These are phyloP conservation scores for Leccinum pellstonianum DNA, from an alignment of 768 basidiomycete species.

Conservation along the genomic window DNA sequence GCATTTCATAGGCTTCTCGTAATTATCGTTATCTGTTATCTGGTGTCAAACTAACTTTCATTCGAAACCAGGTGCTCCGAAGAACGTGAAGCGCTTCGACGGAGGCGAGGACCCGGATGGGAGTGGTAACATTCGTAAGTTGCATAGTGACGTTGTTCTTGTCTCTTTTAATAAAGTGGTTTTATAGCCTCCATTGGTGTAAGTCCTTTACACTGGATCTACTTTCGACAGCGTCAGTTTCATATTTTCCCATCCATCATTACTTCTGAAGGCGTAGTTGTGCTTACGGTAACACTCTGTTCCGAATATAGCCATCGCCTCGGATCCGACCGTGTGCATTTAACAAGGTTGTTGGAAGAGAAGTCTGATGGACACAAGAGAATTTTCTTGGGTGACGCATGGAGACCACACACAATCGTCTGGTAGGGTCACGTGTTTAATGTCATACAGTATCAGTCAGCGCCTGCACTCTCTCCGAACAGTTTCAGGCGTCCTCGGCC, in stretches of 20 bases:
- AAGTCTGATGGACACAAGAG: constrained; percentile 4
- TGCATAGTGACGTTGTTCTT: background rate
- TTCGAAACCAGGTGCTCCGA: constrained; percentile 24
- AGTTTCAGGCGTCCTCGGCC: background rate
- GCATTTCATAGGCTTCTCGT: background rate
- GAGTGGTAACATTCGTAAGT: constrained; percentile 47
- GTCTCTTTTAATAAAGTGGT: background rate
- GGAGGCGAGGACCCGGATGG: constrained; percentile 48
- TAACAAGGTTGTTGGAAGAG: constrained; percentile 8
- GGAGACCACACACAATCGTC: background rate
- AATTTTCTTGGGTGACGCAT: background rate
- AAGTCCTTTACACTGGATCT: constrained; percentile 44
- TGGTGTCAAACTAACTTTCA: constrained; percentile 1
- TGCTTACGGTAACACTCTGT: constrained; percentile 6
- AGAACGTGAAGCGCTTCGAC: constrained; percentile 41
- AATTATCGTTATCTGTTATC: background rate
- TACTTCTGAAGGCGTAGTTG: background rate
- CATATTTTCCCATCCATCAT: background rate
- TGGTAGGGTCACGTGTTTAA: background rate
- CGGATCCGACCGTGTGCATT: constrained; percentile 33
- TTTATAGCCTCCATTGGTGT: constrained; percentile 45
- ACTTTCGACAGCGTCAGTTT: constrained; percentile 45
- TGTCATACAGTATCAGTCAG: background rate
- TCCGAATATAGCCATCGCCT: constrained; percentile 28
- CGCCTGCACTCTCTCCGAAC: background rate